Evolutionary conservation across 2,329 filamentous ascomycete species (phyloP).

Genomic region (Simplicillium sp.): DNA sequence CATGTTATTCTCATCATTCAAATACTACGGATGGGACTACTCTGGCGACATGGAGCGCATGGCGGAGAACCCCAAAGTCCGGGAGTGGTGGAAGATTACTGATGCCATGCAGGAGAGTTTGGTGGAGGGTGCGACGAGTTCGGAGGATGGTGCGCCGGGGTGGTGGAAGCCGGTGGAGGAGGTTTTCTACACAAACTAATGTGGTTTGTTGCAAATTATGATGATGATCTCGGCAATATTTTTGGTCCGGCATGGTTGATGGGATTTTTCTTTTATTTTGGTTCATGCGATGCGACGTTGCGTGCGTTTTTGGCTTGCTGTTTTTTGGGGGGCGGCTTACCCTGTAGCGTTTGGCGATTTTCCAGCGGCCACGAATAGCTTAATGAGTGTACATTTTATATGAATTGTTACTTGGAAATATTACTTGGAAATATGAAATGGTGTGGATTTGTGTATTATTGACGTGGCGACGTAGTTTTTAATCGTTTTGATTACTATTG

Average conservation of each 20-base stretch:
- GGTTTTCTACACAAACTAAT: constrained; percentile 60
- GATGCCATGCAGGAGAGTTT: constrained; percentile 63
- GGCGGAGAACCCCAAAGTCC: constrained; percentile 61
- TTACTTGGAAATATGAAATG: too few relatives aligned
- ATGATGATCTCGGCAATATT: not conserved
- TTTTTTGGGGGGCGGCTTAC: too few relatives aligned
- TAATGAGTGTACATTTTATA: too few relatives aligned
- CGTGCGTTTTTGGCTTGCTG: too few relatives aligned
- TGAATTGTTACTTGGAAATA: too few relatives aligned
- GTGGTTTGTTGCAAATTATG: too few relatives aligned
- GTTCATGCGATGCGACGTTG: too few relatives aligned
- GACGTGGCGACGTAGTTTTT: too few relatives aligned
- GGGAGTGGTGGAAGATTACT: constrained; percentile 75
- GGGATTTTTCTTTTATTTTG: not conserved
- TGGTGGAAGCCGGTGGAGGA: constrained; percentile 66
- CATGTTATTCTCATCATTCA: constrained; percentile 67
- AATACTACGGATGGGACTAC: constrained; percentile 67
- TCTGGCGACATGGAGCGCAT: constrained; percentile 69
- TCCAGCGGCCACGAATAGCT: too few relatives aligned
- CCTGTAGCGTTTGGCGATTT: too few relatives aligned
- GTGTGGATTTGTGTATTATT: too few relatives aligned
- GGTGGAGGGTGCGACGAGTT: constrained; percentile 48
- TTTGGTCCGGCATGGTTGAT: not conserved
- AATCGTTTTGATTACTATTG: too few relatives aligned
- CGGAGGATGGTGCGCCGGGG: constrained; percentile 46